Conservation (phyloP, 139 green algal species). For the Monoraphidium neglectum region DNA sequence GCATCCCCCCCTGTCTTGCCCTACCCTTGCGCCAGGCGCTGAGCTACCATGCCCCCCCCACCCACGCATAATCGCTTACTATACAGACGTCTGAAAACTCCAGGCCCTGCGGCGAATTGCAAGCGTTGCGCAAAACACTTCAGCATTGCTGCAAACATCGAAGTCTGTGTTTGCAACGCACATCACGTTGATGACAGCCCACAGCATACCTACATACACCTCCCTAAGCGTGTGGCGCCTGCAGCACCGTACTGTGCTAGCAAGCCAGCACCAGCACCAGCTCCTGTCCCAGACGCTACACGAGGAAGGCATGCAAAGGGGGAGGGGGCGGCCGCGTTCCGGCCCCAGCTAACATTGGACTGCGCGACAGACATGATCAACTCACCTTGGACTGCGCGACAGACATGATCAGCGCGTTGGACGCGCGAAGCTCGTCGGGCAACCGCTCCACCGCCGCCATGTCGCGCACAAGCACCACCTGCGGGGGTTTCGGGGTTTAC, state of each 20-base stretch:
- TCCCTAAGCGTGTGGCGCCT: too few relatives aligned
- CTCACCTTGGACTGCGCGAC: constrained; percentile 62
- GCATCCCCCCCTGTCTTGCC: neutral
- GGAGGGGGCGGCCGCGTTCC: too few relatives aligned
- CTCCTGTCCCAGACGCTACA: neutral
- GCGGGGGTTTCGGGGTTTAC: neutral
- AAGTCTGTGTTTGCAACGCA: too few relatives aligned
- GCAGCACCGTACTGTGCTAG: too few relatives aligned
- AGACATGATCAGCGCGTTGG: constrained; percentile 65
- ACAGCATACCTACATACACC: too few relatives aligned
- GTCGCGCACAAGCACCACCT: constrained; percentile 59
- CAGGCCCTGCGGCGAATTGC: constrained; percentile 6
- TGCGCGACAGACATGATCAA: constrained; percentile 65
- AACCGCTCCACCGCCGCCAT: constrained; percentile 42
- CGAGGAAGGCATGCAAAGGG: neutral
- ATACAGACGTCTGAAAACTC: constrained; percentile 22
- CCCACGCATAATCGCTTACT: too few relatives aligned
- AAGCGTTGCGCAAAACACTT: too few relatives aligned
- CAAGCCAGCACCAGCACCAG: too few relatives aligned
- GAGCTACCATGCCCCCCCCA: too few relatives aligned
- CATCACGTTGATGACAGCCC: too few relatives aligned
- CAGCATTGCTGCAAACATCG: too few relatives aligned
- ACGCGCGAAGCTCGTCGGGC: constrained; percentile 25
- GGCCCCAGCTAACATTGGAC: constrained; percentile 40
- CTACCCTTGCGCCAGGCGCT: neutral